Evolutionary conservation across 352 stramenopile species (phyloP), one percentile per base, ranked within the genome.

Genomic region (Phytophthora melonis): DNA sequence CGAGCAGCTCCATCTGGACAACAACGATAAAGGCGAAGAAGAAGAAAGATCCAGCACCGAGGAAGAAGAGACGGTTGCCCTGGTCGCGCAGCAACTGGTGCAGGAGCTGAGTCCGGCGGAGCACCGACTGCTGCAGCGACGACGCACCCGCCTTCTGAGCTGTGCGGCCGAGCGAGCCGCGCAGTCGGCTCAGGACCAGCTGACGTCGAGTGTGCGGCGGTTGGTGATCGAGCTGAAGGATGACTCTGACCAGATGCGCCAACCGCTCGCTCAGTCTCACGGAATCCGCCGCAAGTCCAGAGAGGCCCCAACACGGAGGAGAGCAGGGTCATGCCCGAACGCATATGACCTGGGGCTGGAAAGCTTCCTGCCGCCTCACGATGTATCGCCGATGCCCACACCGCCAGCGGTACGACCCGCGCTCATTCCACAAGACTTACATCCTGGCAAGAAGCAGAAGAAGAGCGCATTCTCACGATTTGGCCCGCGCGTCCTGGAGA

Each of bases 181-280:
- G 0, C 25, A 77, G 58, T 71, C 75, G 68, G 81, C 88, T 27
- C 86, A 89, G 52, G 77, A 92, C 54, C 77, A 91, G 9, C 81
- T 96, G 25, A 94, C 88, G 1, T 82, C 82, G 25, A 93, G 86
- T 56, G 74, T 96, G n/a, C 82, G 89, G 0, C 86, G 88, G 3
- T 76, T 96, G 7, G 88, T 94, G 57, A 89, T 95, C 34, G 73
- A 89, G 18, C 72, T 96, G 8, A 88, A 93, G 70, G 74, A 90
- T 30, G 86, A 93, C 27, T 87, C 84, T 45, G 88, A 94, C 45
- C 75, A 72, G 30, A 8, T 75, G 19, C 43, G 68, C 53, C 64
- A 68, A 18, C 70, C 75, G 13, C 4, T 77, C 32, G 36, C 71
- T n/a, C 58, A 70, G 39, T 72, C 68, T 16, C 66, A 82, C 53